A percentile compares a stretch with the other conserved stretches of the same genome.
phyloP scores from a whole-genome alignment of 1,284 basidiomycete genomes.

The Phylloboletellus chloephorus region DNA sequence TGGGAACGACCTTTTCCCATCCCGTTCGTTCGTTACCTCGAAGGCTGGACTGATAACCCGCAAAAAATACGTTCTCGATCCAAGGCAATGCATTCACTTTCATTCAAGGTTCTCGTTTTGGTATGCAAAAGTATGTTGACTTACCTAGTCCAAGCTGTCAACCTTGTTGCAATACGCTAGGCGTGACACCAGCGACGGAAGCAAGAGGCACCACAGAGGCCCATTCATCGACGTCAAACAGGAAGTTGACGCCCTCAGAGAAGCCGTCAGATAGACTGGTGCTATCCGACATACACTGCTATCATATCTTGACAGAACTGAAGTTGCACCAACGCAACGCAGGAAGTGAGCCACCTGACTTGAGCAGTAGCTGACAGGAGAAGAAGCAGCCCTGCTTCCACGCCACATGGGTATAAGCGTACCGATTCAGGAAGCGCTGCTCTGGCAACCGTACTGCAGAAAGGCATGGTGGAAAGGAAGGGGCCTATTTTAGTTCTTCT shows the following conservation, averaged over 20 bases:
- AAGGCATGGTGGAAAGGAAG: slow-evolving; percentile 11
- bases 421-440: slow-evolving; percentile 12
- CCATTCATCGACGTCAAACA: background rate
- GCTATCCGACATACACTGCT: slow-evolving; percentile 3
- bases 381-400: slow-evolving; percentile 19
- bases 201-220: slow-evolving; percentile 34
- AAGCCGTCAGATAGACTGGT: background rate
- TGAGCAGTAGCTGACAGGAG: slow-evolving; percentile 17
- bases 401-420: slow-evolving; percentile 13
- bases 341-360: slow-evolving; percentile 5
- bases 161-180: slow-evolving; percentile 75
- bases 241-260: slow-evolving; percentile 1
- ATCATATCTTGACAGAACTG: slow-evolving; percentile 12
- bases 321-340: slow-evolving; percentile 8
- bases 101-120: slow-evolving; percentile 10
- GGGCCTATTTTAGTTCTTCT: slow-evolving; percentile 14
- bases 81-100: slow-evolving; percentile 24
- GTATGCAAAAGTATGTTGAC: slow-evolving; percentile 26
- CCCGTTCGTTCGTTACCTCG: slow-evolving; percentile 54
- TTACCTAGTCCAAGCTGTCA: slow-evolving; percentile 65
- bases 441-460: slow-evolving; percentile 13
- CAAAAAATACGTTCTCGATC: slow-evolving; percentile 62
- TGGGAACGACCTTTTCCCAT: slow-evolving; percentile 27
- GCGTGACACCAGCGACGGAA: slow-evolving; percentile 69
- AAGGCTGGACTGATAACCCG: slow-evolving; percentile 77